Conservation (phyloP, 2,329 filamentous ascomycete species). For the Gyromitra esculenta region DNA sequence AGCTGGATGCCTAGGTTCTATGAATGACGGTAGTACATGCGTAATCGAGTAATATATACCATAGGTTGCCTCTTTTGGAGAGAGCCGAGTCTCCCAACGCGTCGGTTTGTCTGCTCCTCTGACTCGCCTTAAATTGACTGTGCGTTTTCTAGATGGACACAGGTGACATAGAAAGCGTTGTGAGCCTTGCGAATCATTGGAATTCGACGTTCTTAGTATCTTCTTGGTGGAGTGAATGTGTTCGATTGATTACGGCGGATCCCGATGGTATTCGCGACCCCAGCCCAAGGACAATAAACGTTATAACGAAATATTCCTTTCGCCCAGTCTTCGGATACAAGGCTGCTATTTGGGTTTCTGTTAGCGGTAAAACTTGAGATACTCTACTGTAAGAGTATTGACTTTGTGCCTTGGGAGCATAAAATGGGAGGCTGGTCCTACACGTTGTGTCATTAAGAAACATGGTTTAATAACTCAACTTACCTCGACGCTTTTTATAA, state of each 20-base stretch:
- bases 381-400: conserved; percentile 2
- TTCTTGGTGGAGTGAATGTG: not conserved
- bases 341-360: conserved; percentile 12
- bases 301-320: conserved; percentile 1
- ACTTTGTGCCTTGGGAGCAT: conserved; percentile 12
- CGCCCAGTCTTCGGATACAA: conserved; percentile 8
- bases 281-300: conserved; percentile 9
- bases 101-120: conserved; percentile 22
- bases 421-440: not conserved
- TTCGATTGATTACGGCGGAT: not conserved
- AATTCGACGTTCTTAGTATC: conserved; percentile 8
- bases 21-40: conserved; percentile 19
- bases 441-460: conserved; percentile 26
- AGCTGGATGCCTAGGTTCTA: conserved; percentile 30
- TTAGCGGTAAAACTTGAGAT: conserved; percentile 6
- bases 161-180: conserved; percentile 15
- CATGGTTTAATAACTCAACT: conserved; percentile 22
- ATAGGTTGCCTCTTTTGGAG: conserved; percentile 29
- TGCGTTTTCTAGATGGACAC: not conserved
- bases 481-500: conserved; percentile 7
- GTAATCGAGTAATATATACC: conserved; percentile 25
- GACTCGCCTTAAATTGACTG: conserved; percentile 39
- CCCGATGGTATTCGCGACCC: conserved; percentile 17
- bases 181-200: conserved; percentile 33
- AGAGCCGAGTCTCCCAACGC: conserved; percentile 2